A percentile compares a stretch with the other conserved stretches of the same genome.
Evolutionary conservation across 75 land plant species (phyloP).

Genomic region (Adiantum capillusveneris): DNA sequence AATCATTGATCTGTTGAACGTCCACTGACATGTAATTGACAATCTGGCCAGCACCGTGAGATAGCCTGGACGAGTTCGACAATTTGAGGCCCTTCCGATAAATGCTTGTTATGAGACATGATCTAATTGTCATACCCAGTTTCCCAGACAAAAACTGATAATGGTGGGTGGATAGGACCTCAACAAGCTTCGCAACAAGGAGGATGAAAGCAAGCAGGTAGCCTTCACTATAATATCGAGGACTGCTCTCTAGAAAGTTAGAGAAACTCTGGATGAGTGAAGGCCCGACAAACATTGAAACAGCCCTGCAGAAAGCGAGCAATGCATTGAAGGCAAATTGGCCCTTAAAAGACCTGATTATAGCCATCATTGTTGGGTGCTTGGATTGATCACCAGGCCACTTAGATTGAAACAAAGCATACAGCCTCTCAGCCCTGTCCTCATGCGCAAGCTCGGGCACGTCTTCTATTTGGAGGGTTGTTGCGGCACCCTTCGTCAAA

Average conservation of each 20-base stretch:
- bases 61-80: conserved; percentile 65
- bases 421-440: conserved; percentile 62
- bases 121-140: conserved; percentile 72
- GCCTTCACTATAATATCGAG: conserved; percentile 53
- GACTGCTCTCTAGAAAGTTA: conserved; percentile 44
- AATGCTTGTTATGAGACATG: conserved; percentile 60
- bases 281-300: conserved; percentile 93
- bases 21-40: conserved; percentile 97
- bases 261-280: conserved; percentile 66
- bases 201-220: conserved; percentile 61
- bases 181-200: conserved; percentile 55
- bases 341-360: conserved; percentile 66
- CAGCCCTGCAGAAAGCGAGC: conserved; percentile 53
- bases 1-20: conserved; percentile 87
- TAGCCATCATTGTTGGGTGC: conserved; percentile 50
- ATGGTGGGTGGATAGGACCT: conserved; percentile 70
- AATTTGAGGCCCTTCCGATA: conserved; percentile 81
- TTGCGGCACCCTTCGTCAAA: conserved; percentile 50
- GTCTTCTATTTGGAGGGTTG: conserved; percentile 54
- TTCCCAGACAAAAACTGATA: conserved; percentile 72
- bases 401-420: conserved; percentile 38
- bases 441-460: conserved; percentile 62
- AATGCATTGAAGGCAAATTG: conserved; percentile 58
- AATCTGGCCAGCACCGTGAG: conserved; percentile 90
- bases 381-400: conserved; percentile 43